Evolutionary conservation across 129 eudicot genomes (phyloP).

Genomic region (carrot (Daucus carota)): DH1_v3.0 NC_030381.2:52136001-52136500

Average conservation of each 20-base stretch:
- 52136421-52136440: too few species aligned
- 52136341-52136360: too few species aligned
- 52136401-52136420: too few species aligned
- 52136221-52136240: background rate
- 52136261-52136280: background rate
- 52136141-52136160: background rate
- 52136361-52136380: too few species aligned
- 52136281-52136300: background rate
- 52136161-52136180: background rate
- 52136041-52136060: background rate
- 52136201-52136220: constrained; percentile 2
- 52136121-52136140: constrained; percentile 1
- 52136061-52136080: background rate
- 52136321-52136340: background rate
- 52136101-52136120: background rate
- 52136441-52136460: too few species aligned
- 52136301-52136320: background rate
- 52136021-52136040: background rate
- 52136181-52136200: background rate
- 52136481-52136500: too few species aligned
- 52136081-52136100: background rate
- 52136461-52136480: too few species aligned
- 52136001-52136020: background rate
- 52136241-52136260: background rate
- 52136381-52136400: too few species aligned